Percentiles rank a stretch among this genome's conserved stretches.
Conservation (phyloP, 2,329 filamentous ascomycete genomes). For the Ceratocystis ficicola region DNA sequence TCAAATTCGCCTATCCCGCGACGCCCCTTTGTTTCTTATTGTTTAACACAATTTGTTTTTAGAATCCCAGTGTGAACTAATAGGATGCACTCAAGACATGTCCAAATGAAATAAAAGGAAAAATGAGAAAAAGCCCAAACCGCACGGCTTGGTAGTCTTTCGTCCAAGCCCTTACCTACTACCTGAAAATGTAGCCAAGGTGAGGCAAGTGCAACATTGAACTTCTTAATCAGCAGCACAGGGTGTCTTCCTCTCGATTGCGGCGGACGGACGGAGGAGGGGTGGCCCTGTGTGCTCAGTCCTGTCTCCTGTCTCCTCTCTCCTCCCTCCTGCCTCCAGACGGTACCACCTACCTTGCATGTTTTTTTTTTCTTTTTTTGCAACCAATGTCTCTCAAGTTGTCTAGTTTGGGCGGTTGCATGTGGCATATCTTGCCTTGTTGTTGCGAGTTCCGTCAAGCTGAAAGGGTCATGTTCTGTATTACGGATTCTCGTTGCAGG, state of each 20-base stretch:
- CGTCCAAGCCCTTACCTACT: not conserved
- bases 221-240: not conserved
- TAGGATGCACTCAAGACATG: not conserved
- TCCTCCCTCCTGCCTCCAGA: too few species aligned
- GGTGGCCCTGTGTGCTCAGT: not conserved
- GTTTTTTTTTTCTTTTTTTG: not conserved
- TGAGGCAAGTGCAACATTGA: not conserved
- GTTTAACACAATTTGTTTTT: not conserved
- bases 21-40: not conserved
- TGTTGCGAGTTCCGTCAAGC: not conserved
- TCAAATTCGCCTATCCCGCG: not conserved
- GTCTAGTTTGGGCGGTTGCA: not conserved
- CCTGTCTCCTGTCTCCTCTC: not conserved
- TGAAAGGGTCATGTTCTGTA: not conserved
- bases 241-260: too few species aligned
- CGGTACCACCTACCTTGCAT: not conserved
- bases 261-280: not conserved
- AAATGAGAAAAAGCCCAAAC: not conserved
- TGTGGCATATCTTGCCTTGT: not conserved
- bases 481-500: not conserved
- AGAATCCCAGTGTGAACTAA: not conserved
- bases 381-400: not conserved
- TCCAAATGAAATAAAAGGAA: not conserved
- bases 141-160: not conserved
- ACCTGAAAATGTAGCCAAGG: not conserved